Conservation (phyloP, 768 basidiomycete species). For the Mycena amicta region DNA sequence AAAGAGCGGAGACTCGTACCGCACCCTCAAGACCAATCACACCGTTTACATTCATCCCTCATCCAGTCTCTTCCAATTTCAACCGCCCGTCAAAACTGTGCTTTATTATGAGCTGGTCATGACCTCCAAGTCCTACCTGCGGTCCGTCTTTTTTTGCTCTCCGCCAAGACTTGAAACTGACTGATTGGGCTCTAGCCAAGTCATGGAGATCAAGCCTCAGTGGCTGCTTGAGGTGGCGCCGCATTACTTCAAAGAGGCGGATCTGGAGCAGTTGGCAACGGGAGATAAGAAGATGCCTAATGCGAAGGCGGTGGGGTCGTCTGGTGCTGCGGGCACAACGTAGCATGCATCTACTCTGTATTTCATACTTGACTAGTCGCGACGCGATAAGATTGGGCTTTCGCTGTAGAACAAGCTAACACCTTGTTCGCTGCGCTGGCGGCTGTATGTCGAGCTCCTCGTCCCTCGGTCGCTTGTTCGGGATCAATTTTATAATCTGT, state of each 20-base stretch:
- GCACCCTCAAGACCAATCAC: conserved; percentile 94
- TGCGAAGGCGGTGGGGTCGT: conserved; percentile 56
- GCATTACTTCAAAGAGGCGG: conserved; percentile 91
- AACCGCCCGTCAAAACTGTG: conserved; percentile 88
- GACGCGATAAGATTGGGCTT: no score
- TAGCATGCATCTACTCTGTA: no score
- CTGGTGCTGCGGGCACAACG: conserved; percentile 17
- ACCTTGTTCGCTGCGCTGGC: no score
- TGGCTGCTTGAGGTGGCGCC: conserved; percentile 98
- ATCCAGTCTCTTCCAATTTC: conserved; percentile 91
- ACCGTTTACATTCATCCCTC: conserved; percentile 97
- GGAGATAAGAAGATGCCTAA: conserved; percentile 93
- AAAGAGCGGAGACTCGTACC: conserved; percentile 95
- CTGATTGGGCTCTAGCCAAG: conserved; percentile 55
- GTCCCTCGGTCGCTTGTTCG: no score
- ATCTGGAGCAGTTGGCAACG: conserved; percentile 74
- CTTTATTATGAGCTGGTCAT: conserved; percentile 97
- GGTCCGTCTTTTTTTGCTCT: conserved; percentile 41
- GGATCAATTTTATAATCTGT: no score
- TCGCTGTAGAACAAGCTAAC: no score
- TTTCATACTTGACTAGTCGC: no score
- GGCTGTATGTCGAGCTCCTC: no score
- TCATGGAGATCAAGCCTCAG: conserved; percentile 96
- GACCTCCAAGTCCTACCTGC: conserved; percentile 96
- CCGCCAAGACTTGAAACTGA: neutral